These are phyloP conservation scores for Sideroxylon spinosum DNA, from an alignment of 179 eudicot genomes.

Conservation along the genomic window DNA sequence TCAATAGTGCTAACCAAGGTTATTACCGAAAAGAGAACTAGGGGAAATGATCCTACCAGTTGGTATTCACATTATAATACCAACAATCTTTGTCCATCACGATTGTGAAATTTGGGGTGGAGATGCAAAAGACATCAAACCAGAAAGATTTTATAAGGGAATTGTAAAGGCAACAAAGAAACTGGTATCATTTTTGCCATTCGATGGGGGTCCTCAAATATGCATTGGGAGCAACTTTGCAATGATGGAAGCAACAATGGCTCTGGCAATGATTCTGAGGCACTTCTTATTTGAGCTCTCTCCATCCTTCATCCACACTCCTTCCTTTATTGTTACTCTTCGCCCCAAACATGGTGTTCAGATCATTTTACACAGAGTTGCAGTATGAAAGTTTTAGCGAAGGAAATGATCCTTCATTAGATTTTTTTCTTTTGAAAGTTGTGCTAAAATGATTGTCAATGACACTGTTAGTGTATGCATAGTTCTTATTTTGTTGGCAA, in stretches of 20 bases:
- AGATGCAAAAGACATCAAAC: conserved; percentile 4
- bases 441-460: too few relatives aligned
- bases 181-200: conserved; percentile 37
- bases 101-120: background rate
- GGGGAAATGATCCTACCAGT: background rate
- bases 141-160: background rate
- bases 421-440: too few relatives aligned
- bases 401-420: too few relatives aligned
- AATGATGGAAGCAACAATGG: conserved; percentile 41
- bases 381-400: too few relatives aligned
- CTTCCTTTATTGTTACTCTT: conserved; percentile 26
- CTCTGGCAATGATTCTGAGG: conserved; percentile 39
- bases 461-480: too few relatives aligned
- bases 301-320: conserved; percentile 46
- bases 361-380: conserved; percentile 10
- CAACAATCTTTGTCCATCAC: background rate
- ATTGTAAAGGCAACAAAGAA: conserved; percentile 34
- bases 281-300: conserved; percentile 40
- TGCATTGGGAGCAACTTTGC: conserved; percentile 54
- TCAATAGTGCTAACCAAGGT: background rate
- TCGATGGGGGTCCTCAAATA: conserved; percentile 50
- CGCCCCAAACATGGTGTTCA: conserved; percentile 49
- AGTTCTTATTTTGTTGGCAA: too few relatives aligned
- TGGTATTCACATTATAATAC: background rate
- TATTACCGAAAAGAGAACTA: background rate